Conservation (phyloP, 768 basidiomycete species). For the Pulveroboletus frians region DNA sequence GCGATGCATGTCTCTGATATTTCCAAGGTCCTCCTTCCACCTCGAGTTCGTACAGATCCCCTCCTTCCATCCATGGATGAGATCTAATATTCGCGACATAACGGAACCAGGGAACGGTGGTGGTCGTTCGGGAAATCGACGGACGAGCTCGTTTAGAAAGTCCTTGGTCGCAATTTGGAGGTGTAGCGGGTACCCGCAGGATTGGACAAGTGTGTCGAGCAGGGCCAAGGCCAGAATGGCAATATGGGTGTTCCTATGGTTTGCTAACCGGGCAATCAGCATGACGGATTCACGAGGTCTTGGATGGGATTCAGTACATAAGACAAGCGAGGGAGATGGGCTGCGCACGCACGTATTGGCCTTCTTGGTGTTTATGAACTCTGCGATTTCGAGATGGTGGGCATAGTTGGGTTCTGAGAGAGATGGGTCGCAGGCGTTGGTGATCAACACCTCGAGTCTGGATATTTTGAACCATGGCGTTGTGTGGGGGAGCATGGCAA, state of each 20-base stretch:
- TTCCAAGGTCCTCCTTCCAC: constrained; percentile 94
- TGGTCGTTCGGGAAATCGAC: constrained; percentile 95
- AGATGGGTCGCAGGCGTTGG: constrained; percentile 82
- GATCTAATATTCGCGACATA: constrained; percentile 90
- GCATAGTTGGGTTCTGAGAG: constrained; percentile 89
- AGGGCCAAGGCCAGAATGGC: constrained; percentile 81
- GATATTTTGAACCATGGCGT: constrained; percentile 53
- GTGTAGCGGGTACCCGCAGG: constrained; percentile 96
- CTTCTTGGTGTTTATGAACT: constrained; percentile 90
- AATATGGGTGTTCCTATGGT: constrained; percentile 90
- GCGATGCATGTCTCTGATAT: constrained; percentile 97
- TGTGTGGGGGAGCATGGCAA: constrained; percentile 46
- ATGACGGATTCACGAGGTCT: constrained; percentile 92
- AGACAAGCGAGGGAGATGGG: background rate
- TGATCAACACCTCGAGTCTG: constrained; percentile 64
- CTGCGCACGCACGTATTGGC: constrained; percentile 74
- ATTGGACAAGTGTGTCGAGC: constrained; percentile 87
- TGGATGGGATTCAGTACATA: background rate
- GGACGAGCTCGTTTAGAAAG: constrained; percentile 96
- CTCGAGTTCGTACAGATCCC: constrained; percentile 82
- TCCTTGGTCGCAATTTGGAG: constrained; percentile 97
- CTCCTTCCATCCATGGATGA: constrained; percentile 94
- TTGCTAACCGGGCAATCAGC: constrained; percentile 75
- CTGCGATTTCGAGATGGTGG: constrained; percentile 88
- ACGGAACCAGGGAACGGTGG: constrained; percentile 92